phyloP scores from a whole-genome alignment of 2,329 filamentous ascomycete species.

The Lachnum nothofagi region DNA sequence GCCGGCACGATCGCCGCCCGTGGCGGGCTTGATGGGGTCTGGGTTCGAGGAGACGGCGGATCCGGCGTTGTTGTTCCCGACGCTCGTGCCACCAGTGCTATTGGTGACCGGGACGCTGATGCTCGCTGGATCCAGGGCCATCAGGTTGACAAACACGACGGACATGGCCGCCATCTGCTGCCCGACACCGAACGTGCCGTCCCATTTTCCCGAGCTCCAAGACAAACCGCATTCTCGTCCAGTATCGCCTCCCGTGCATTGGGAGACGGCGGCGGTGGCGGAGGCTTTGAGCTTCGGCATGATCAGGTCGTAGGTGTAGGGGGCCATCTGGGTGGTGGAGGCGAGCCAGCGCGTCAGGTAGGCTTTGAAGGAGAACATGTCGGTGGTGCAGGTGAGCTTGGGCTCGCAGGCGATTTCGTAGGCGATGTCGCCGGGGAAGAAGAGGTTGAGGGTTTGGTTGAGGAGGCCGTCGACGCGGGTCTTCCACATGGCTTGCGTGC shows the following conservation, averaged over 20 bases:
- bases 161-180: slow-evolving; percentile 65
- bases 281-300: slow-evolving; percentile 52
- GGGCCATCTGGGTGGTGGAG: slow-evolving; percentile 52
- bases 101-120: slow-evolving; percentile 41
- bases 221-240: slow-evolving; percentile 56
- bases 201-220: slow-evolving; percentile 47
- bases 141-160: slow-evolving; percentile 46
- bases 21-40: slow-evolving; percentile 22
- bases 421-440: slow-evolving; percentile 49
- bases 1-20: slow-evolving; percentile 35
- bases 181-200: slow-evolving; percentile 46
- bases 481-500: slow-evolving; percentile 32
- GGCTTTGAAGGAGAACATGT: slow-evolving; percentile 62
- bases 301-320: slow-evolving; percentile 50
- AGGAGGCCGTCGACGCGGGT: slow-evolving; percentile 34
- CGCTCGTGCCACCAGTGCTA: slow-evolving; percentile 45
- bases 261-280: slow-evolving; percentile 49
- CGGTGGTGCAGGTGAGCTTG: slow-evolving; percentile 51
- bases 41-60: slow-evolving; percentile 1
- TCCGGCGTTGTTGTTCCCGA: slow-evolving; percentile 36
- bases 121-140: slow-evolving; percentile 32
- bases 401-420: slow-evolving; percentile 56
- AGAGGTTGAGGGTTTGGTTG: slow-evolving; percentile 31
- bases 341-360: slow-evolving; percentile 59
- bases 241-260: slow-evolving; percentile 56